Evolutionary conservation across 1,139 yeast species (phyloP).

Genomic region (Pichia sp.): DNA sequence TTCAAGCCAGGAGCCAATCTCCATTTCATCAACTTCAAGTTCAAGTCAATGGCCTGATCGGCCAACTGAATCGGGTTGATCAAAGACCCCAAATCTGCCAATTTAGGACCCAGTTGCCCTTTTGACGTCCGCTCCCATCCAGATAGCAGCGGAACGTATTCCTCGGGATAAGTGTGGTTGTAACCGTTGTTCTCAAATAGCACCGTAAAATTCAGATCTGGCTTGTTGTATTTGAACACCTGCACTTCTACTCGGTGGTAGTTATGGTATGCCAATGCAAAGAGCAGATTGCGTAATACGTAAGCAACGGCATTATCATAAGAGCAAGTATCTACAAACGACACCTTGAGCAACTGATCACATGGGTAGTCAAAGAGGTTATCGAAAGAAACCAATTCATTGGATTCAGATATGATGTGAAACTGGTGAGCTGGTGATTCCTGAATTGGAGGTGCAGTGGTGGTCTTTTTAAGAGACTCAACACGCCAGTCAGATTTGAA

Average conservation of each 20-base stretch:
- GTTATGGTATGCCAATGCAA: conserved; percentile 40
- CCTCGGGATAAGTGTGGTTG: conserved; percentile 1
- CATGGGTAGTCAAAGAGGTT: conserved; percentile 4
- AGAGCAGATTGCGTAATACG: conserved; percentile 57
- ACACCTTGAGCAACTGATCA: conserved; percentile 25
- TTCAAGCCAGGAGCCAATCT: conserved; percentile 78
- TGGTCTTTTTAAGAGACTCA: neutral
- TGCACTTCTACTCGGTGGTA: conserved; percentile 33
- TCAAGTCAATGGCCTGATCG: conserved; percentile 85
- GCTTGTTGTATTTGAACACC: conserved; percentile 24
- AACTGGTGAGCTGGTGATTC: conserved; percentile 11
- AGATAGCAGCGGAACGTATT: conserved; percentile 31
- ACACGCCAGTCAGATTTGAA: conserved; percentile 38
- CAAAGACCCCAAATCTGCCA: conserved; percentile 73
- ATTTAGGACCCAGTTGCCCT: conserved; percentile 71
- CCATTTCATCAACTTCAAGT: conserved; percentile 94
- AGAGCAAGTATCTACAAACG: conserved; percentile 57
- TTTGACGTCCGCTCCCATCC: conserved; percentile 89
- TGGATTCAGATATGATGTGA: conserved; percentile 17
- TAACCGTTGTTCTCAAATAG: conserved; percentile 6
- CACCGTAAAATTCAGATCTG: conserved; percentile 21
- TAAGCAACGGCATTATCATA: conserved; percentile 44
- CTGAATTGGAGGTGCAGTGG: conserved; percentile 7
- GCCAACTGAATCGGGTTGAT: conserved; percentile 78
- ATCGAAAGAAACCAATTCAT: conserved; percentile 12